Conservation (phyloP, 345 rosid genomes). For the Pseudoturritis turrita region DNA sequence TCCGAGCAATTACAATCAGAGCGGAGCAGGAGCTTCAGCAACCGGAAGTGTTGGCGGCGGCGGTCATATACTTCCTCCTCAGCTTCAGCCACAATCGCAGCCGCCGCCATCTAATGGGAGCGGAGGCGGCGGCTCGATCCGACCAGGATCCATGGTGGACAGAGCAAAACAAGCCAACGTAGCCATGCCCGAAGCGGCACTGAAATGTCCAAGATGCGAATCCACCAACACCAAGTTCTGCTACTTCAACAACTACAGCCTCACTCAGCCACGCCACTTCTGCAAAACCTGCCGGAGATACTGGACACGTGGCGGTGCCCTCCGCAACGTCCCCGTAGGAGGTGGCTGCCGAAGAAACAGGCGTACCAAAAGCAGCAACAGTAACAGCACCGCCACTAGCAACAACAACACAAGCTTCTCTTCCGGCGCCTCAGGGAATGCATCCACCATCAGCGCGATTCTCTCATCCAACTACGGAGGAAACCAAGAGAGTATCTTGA, state of each 20-base stretch:
- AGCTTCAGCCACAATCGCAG: conserved; percentile 49
- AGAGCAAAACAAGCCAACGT: conserved; percentile 85
- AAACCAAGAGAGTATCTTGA: conserved; percentile 37
- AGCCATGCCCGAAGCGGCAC: conserved; percentile 69
- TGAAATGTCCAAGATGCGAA: conserved; percentile 92
- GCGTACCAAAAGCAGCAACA: conserved; percentile 52
- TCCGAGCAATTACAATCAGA: conserved; percentile 40
- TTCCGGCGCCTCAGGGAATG: conserved; percentile 8
- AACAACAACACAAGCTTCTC: conserved; percentile 24
- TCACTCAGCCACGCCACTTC: conserved; percentile 95
- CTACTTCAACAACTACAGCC: conserved; percentile 96
- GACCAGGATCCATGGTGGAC: conserved; percentile 92
- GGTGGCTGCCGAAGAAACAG: conserved; percentile 94
- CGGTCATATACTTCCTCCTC: conserved; percentile 42
- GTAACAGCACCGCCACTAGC: conserved; percentile 21
- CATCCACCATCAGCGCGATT: conserved; percentile 29
- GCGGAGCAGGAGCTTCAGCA: conserved; percentile 32
- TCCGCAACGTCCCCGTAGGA: conserved; percentile 86
- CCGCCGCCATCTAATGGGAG: conserved; percentile 37
- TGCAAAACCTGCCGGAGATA: conserved; percentile 95
- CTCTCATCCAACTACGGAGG: conserved; percentile 30
- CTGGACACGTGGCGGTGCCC: conserved; percentile 96
- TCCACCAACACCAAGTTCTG: conserved; percentile 94
- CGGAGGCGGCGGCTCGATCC: conserved; percentile 51
- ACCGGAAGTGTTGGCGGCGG: background rate